Percentiles rank a stretch among this genome's conserved stretches.
Evolutionary conservation across 2,329 filamentous ascomycete species (phyloP).

Genomic region (Clonostachys byssicola): DNA sequence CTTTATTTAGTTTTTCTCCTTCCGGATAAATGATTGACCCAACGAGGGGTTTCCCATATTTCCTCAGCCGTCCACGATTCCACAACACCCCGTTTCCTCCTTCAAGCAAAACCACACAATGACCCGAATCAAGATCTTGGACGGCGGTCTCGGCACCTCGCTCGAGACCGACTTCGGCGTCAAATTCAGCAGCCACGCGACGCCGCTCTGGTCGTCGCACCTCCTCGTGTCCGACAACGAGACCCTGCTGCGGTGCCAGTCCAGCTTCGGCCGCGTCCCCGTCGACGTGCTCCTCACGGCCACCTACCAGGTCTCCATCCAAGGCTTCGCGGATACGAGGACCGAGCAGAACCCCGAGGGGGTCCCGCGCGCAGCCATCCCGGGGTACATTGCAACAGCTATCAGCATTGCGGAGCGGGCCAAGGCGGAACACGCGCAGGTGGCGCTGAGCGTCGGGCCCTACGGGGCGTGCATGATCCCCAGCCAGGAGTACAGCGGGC

Average conservation of each 20-base stretch:
- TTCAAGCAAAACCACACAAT: constrained; percentile 5
- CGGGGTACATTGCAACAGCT: constrained; percentile 35
- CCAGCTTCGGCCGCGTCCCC: constrained; percentile 49
- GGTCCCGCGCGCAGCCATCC: constrained; percentile 30
- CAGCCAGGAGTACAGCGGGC: constrained; percentile 60
- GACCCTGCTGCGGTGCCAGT: constrained; percentile 50
- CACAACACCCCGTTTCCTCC: too few species aligned
- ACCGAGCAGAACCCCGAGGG: constrained; percentile 35
- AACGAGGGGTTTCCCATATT: too few species aligned
- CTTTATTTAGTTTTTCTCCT: too few species aligned
- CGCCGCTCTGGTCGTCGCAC: constrained; percentile 65
- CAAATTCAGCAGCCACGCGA: constrained; percentile 40
- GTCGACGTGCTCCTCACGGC: constrained; percentile 62
- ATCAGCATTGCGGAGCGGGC: constrained; percentile 32
- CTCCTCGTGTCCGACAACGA: constrained; percentile 50
- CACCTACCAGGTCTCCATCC: constrained; percentile 60
- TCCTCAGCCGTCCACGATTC: too few species aligned
- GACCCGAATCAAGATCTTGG: constrained; percentile 45
- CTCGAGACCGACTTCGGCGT: constrained; percentile 53
- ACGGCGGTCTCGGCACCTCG: constrained; percentile 65
- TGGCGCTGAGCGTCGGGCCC: constrained; percentile 60
- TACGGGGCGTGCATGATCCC: constrained; percentile 66
- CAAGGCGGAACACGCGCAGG: constrained; percentile 5
- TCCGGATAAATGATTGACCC: too few species aligned
- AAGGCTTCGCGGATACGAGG: constrained; percentile 49